Evolutionary conservation across 2,329 filamentous ascomycete species (phyloP), one percentile per base, ranked within the genome.

Genomic region (Piedraia hortae): DNA sequence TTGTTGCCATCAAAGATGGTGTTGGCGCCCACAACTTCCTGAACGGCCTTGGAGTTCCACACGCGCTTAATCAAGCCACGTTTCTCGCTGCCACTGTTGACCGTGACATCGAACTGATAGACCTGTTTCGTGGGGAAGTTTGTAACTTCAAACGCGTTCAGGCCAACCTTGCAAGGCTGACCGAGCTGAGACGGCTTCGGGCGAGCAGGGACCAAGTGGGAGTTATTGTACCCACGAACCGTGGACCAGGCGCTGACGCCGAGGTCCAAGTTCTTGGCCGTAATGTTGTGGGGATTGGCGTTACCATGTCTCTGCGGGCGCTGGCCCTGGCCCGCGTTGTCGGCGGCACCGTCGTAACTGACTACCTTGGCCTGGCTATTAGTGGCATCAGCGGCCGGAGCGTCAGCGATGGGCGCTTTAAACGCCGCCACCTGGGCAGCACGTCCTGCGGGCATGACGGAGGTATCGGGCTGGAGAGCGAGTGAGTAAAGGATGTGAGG

Each of bases 1-100:
- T 70, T 75, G 36, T 69, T 67, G 13, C 75, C 74, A 47, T 93
- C 78, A 34, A 64, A 78, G 25, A 91, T 59, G 59, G 69, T 77
- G 18, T 51, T 50, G 2, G 48, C 44, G 2, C 51, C 48, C 1
- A 80, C 46, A 3, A 47, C 45, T 0, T 44, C 29, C 39, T 71
- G 59, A 4, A 78, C 54, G 0, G 48, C 44, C 2, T 56, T 48
- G 1, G 67, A 70, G 1, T 61, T 47, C 75, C 77, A 91, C 13
- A 78, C 59, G 39, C 74, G 78, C 41, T 63, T 66, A 35, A 77
- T 56, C 4, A 85, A 50, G 3, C 59, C 58, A 4, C 58, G 53
- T 43, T 70, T 74, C 26, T 68, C 57, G 0, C 46, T 49, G 5
- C 63, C 63, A 2, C 56, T 62, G 2, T 65, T 61, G 19, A 82